These are phyloP conservation scores for Erigeron canadensis DNA, from an alignment of 129 eudicot species.

Conservation along the genomic window DNA sequence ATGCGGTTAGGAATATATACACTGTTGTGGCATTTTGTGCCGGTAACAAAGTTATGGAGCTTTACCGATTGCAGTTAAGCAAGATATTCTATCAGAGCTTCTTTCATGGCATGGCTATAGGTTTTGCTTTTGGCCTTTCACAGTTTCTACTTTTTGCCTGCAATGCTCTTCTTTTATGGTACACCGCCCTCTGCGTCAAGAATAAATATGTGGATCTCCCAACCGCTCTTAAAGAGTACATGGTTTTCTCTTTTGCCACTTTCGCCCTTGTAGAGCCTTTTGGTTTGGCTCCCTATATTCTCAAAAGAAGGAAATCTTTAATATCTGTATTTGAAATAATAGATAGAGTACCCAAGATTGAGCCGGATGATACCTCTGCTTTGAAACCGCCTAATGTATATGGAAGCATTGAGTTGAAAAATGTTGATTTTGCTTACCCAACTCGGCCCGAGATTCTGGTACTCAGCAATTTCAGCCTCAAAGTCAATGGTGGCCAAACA, in stretches of 20 bases:
- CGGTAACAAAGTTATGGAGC: slow-evolving; percentile 96
- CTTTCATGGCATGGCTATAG: slow-evolving; percentile 87
- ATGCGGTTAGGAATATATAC: slow-evolving; percentile 89
- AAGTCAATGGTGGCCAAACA: slow-evolving; percentile 93
- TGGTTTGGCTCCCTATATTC: slow-evolving; percentile 95
- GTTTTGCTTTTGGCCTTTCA: slow-evolving; percentile 86
- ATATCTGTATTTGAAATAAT: slow-evolving; percentile 87
- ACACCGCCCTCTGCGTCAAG: slow-evolving; percentile 74
- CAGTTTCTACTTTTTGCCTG: slow-evolving; percentile 96
- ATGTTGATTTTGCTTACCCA: slow-evolving; percentile 82
- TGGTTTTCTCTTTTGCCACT: slow-evolving; percentile 97
- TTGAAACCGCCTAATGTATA: slow-evolving; percentile 93
- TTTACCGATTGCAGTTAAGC: slow-evolving; percentile 65
- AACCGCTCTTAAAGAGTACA: slow-evolving; percentile 90
- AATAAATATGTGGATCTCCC: slow-evolving; percentile 49
- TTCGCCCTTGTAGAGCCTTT: slow-evolving; percentile 98
- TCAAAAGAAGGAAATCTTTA: slow-evolving; percentile 85
- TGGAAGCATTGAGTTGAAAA: slow-evolving; percentile 89
- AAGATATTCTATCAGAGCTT: slow-evolving; percentile 81
- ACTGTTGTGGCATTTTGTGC: slow-evolving; percentile 95
- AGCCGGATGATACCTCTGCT: slow-evolving; percentile 82
- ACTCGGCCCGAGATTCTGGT: slow-evolving; percentile 87
- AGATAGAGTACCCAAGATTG: slow-evolving; percentile 80
- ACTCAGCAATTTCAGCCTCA: slow-evolving; percentile 84
- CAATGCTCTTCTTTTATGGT: slow-evolving; percentile 93